Evolutionary conservation across 495 filamentous ascomycete species (phyloP).

Genomic region (Hyaloscypha bicolor): DNA sequence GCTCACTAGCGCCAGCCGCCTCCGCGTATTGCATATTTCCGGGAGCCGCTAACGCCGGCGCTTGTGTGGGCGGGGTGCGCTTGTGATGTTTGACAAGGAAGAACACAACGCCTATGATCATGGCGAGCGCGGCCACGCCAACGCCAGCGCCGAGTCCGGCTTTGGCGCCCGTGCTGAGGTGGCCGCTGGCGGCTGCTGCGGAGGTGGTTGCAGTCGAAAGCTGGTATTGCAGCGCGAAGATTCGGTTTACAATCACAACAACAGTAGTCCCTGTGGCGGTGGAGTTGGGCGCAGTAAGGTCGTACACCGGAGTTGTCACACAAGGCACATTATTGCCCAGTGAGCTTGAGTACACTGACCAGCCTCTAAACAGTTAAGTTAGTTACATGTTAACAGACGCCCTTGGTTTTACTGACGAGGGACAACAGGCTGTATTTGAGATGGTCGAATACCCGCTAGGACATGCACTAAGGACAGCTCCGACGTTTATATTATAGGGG

Average conservation of each 20-base stretch:
- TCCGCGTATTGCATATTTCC: slow-evolving; percentile 2
- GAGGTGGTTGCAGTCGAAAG: slow-evolving; percentile 10
- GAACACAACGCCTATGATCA: slow-evolving; percentile 1
- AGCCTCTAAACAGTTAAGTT: slow-evolving; percentile 4
- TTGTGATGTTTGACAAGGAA: slow-evolving; percentile 12
- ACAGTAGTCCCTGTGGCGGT: slow-evolving; percentile 7
- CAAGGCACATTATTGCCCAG: slow-evolving; percentile 7
- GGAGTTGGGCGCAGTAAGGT: slow-evolving; percentile 7
- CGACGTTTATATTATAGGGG: slow-evolving; percentile 8
- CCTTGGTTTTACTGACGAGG: slow-evolving; percentile 4
- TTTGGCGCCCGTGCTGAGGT: slow-evolving; percentile 11
- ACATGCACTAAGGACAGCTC: slow-evolving; percentile 6
- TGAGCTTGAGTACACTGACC: slow-evolving; percentile 8
- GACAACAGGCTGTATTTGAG: slow-evolving; percentile 12
- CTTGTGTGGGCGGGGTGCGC: slow-evolving; percentile 6
- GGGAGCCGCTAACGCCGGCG: slow-evolving; percentile 3
- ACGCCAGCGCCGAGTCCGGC: slow-evolving; percentile 4
- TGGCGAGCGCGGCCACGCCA: slow-evolving; percentile 6
- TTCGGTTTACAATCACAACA: slow-evolving; percentile 10
- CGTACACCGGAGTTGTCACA: slow-evolving; percentile 11
- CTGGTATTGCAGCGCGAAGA: slow-evolving; percentile 11
- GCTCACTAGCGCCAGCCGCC: slow-evolving; percentile 4
- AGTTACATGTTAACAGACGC: neutral
- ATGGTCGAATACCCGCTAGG: slow-evolving; percentile 11
- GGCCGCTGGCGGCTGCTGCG: slow-evolving; percentile 5